Evolutionary conservation across 305 asterid species (phyloP), one percentile per base, ranked within the genome.

Genomic region (Solanum hybrid): DNA sequence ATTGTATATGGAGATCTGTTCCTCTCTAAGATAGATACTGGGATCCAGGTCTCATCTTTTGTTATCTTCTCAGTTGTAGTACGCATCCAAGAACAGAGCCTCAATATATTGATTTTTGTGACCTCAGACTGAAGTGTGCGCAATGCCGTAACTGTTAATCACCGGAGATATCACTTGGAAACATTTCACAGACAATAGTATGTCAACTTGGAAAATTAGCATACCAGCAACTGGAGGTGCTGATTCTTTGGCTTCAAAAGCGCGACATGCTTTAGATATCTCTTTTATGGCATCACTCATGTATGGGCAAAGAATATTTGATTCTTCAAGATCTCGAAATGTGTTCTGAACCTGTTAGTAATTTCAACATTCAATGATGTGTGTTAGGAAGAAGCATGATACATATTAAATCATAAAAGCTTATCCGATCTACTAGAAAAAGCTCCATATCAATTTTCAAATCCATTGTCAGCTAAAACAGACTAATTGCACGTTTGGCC

Each of bases 71-170:
- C 98, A 76, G 96, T 93, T 89, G 98, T 94, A 89, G 94, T 90
- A 79, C 98, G 96, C 98, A 97, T 97, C 99, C 99, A 97, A 38
- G 99, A 95, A 94, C 99, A 95, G 61, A 97, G 96, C 95, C 99
- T 95, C 89, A 93, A 90, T 93, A 96, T 94, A 92, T 96, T 95
- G 90, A 95, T 91, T 92, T 95, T 97, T 80, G 98, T 96, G 91
- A 96, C 92, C 93, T 97, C 98, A 87, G 94, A 95, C 92, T 95
- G 98, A 90, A 97, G 98, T 41, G 93, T 85, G 91, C 96, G 95
- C 94, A 97, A 90, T 89, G 94, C 96, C 85, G 95, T 89, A 91
- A 95, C 99, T 97, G 99, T 93, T 72, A 92, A 76, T 84, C 88
- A 84, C 41, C 37, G n/a, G 88, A 84, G 32, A 51, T 20, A 51